These are phyloP conservation scores for Zoysia pacifica DNA, from an alignment of 176 grass and related monocot species.

Conservation along the genomic window DNA sequence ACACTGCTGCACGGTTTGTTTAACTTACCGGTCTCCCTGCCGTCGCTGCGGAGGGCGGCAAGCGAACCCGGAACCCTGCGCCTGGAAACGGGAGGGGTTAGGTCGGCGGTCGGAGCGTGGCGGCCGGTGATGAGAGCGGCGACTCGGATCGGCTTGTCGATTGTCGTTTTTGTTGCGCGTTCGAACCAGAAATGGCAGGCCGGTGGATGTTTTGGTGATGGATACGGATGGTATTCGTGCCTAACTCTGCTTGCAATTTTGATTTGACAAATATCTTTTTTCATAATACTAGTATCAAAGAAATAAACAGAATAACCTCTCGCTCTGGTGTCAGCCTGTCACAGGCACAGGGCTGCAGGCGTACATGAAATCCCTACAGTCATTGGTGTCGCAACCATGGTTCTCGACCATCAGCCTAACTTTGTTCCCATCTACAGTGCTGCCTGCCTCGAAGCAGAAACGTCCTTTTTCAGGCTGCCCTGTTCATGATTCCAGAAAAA, in stretches of 20 bases:
- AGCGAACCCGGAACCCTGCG: not conserved
- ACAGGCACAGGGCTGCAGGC: not conserved
- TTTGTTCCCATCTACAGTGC: not conserved
- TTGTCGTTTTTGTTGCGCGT: not conserved
- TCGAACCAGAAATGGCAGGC: not conserved
- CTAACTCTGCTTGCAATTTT: not conserved
- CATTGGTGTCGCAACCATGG: not conserved
- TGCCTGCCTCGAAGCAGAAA: not conserved
- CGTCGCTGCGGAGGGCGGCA: not conserved
- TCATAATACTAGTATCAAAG: not conserved
- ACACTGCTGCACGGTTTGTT: not conserved
- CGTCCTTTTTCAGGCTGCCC: not conserved
- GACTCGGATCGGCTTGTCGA: not conserved
- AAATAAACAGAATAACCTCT: not conserved
- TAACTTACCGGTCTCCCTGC: not conserved
- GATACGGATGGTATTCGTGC: not conserved
- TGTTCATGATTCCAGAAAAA: not conserved
- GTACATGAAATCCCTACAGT: slow-evolving; percentile 3
- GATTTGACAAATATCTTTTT: not conserved
- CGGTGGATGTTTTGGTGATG: not conserved
- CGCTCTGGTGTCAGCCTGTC: not conserved
- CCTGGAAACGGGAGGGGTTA: not conserved
- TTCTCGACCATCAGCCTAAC: not conserved
- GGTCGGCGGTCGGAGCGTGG: slow-evolving; percentile 17
- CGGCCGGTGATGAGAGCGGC: not conserved